Evolutionary conservation across 176 grass and related monocot genomes (phyloP).

Genomic region (Guadua angustifolia): DNA sequence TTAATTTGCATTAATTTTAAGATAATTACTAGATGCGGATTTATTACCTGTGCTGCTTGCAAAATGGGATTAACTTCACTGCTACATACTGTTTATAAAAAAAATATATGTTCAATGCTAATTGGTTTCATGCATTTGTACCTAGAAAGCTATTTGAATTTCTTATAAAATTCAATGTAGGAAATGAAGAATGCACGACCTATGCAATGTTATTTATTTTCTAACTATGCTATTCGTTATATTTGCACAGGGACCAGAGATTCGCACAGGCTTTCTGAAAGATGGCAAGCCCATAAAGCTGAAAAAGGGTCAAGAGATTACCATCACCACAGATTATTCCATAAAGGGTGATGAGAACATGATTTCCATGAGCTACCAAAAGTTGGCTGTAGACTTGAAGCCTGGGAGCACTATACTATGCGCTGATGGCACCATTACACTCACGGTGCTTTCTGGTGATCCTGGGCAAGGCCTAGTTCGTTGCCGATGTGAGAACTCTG

Average conservation of each 20-base stretch:
- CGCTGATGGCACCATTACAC: conserved; percentile 76
- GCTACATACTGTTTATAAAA: no score
- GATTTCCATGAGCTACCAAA: conserved; percentile 89
- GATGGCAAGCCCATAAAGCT: conserved; percentile 68
- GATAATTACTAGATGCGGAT: no score
- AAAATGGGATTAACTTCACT: no score
- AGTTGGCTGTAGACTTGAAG: conserved; percentile 62
- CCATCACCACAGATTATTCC: conserved; percentile 66
- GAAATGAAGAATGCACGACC: neutral
- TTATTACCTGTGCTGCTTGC: no score
- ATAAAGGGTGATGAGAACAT: conserved; percentile 67
- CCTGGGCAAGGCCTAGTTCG: conserved; percentile 50
- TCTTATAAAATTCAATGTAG: conserved; percentile 12
- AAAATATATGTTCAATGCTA: no score
- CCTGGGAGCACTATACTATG: conserved; percentile 74
- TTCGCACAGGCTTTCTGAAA: conserved; percentile 76
- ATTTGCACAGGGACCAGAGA: conserved; percentile 73
- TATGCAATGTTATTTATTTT: conserved; percentile 1
- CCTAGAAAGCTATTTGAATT: conserved; percentile 1
- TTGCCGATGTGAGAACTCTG: conserved; percentile 75
- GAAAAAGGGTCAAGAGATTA: conserved; percentile 65
- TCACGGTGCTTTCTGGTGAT: conserved; percentile 79
- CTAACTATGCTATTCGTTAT: conserved; percentile 4
- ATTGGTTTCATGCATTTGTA: no score
- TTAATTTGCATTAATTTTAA: no score